phyloP scores from a whole-genome alignment of 2,329 filamentous ascomycete species.

The Venturia pyrina region DNA sequence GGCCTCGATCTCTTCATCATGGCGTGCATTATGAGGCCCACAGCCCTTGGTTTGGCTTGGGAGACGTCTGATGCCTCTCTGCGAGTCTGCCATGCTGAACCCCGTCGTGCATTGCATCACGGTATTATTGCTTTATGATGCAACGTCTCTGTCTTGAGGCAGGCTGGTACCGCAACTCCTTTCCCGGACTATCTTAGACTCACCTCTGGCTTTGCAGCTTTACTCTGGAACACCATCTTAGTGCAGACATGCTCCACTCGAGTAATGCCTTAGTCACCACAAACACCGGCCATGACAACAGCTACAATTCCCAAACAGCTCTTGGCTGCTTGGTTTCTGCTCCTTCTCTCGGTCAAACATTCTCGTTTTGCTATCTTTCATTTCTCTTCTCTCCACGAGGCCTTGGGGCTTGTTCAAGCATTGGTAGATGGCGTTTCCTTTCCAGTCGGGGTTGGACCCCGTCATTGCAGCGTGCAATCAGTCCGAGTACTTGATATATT shows the following conservation, averaged over 20 bases:
- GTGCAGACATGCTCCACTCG: neutral
- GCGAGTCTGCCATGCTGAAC: neutral
- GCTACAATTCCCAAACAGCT: neutral
- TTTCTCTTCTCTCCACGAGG: neutral
- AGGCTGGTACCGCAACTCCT: neutral
- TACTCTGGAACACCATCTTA: neutral
- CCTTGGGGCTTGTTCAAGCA: neutral
- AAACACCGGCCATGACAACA: neutral
- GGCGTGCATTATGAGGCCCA: neutral
- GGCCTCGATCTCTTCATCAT: neutral
- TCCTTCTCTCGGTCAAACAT: neutral
- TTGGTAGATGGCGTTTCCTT: constrained; percentile 1
- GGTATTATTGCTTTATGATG: neutral
- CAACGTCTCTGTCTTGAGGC: neutral
- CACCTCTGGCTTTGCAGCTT: neutral
- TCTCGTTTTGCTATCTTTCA: neutral
- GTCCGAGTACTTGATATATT: neutral
- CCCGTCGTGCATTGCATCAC: neutral
- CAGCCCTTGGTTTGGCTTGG: neutral
- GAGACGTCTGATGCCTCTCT: neutral
- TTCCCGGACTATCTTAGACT: neutral
- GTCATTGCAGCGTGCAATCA: neutral
- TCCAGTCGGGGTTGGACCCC: neutral
- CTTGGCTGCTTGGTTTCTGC: neutral
- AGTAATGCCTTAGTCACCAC: neutral